Evolutionary conservation across 768 basidiomycete genomes (phyloP).

Genomic region (Leucocoprinus birnbaumii): DNA sequence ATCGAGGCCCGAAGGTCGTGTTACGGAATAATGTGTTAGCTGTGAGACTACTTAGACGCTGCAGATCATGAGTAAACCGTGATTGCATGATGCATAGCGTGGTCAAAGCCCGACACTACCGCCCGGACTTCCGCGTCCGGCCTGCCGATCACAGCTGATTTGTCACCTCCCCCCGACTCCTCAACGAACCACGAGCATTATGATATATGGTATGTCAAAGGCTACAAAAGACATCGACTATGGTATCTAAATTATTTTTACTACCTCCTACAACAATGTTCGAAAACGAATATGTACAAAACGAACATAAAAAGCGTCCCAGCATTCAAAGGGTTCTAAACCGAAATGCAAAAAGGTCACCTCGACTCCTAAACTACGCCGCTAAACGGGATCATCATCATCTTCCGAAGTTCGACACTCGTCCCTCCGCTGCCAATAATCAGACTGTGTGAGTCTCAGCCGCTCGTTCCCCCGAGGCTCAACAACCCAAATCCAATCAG

Average conservation of each 20-base stretch:
- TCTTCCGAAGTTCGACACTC: neutral
- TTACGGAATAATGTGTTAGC: neutral
- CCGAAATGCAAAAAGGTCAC: neutral
- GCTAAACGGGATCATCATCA: neutral
- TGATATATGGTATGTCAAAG: no score
- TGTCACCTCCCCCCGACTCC: neutral
- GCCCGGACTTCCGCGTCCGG: neutral
- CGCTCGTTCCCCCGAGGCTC: neutral
- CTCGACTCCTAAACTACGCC: no score
- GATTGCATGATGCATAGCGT: neutral
- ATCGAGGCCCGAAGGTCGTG: neutral
- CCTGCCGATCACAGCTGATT: conserved; percentile 1
- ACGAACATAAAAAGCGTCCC: neutral
- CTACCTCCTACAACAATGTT: neutral
- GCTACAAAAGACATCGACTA: no score
- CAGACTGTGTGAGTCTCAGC: neutral
- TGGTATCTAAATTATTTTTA: no score
- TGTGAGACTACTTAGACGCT: neutral
- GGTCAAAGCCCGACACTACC: neutral
- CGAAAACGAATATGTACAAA: neutral
- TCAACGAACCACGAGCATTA: no score
- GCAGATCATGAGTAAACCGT: neutral
- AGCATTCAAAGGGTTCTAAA: neutral
- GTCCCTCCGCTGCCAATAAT: conserved; percentile 1
- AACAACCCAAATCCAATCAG: neutral